Base-by-base conservation (phyloP, 768 basidiomycete genomes). In the Boletus sp. region DNA sequence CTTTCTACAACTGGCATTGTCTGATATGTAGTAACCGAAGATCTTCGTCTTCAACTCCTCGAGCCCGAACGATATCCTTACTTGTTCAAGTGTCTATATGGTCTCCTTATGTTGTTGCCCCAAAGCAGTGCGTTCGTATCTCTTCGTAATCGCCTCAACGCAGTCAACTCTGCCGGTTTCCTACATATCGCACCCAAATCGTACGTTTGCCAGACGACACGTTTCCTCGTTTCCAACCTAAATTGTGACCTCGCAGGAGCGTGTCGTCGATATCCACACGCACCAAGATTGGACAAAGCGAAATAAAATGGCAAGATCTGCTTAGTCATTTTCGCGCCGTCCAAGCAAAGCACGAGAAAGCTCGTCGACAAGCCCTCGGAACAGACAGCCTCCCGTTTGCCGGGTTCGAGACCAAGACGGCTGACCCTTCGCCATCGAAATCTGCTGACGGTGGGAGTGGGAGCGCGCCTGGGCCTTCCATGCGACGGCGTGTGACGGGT, bases 271-370 rank as follows among this genome's bases (percentile, higher is more conserved):
- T 77, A 25, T 66, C 84, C 2, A 76, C 84, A 19, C 83, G 93
- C 23, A 88, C 92, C 4, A 96, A 96, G 69, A 65, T 86, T 0
- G 76, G 83, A 30, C 82, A 90, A 25, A 93, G 91, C 40, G 93
- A 97, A 50, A 97, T 99, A 68, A 98, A 97, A 68, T 99, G 97
- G 97, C 86, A 87, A 65, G 97, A 98, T 56, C 79, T 99, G 0
- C 80, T 98, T 10, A 79, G 81, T 5, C 97, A 99, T 70, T 99
- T 99, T 77, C 86, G 95, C 17, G 75, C 82, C 0, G 85, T 97
- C 1, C 97, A 99, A 71, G 78, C 81, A 33, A 88, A 85, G 62
- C 95, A 98, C 66, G 95, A 98, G 74, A 95, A 94, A 67, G 83
- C 93, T 5, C 83, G 94, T 29, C 78, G 95, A 35, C 86, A 84